phyloP scores from a whole-genome alignment of 179 eudicot species.

The Silene coronaria region DNA sequence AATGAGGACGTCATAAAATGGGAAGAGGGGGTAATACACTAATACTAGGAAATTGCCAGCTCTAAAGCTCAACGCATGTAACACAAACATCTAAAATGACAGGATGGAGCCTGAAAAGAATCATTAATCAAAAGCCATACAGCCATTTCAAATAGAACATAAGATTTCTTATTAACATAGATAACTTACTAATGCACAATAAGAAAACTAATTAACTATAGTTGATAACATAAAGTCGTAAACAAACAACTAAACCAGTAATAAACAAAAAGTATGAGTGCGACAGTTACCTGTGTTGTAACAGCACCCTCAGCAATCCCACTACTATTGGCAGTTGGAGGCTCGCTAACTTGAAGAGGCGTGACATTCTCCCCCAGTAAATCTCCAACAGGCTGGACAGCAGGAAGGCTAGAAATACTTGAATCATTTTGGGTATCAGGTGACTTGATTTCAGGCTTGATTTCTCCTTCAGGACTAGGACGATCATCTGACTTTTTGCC shows the following conservation, averaged over 20 bases:
- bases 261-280: not conserved
- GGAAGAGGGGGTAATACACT: no score
- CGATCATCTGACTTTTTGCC: slow-evolving; percentile 58
- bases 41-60: no score
- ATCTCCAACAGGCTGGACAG: slow-evolving; percentile 75
- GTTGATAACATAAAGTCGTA: not conserved
- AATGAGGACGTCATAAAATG: no score
- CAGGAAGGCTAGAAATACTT: slow-evolving; percentile 55
- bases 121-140: no score
- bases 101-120: no score
- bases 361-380: slow-evolving; percentile 69
- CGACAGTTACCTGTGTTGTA: slow-evolving; percentile 49
- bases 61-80: no score
- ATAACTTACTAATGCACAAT: no score
- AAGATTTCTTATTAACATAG: no score
- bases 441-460: slow-evolving; percentile 53
- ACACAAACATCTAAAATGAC: no score
- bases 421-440: slow-evolving; percentile 62
- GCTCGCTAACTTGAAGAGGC: slow-evolving; percentile 74
- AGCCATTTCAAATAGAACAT: no score
- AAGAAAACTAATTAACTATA: not conserved
- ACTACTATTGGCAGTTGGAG: slow-evolving; percentile 60
- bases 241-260: not conserved
- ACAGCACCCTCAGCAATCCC: slow-evolving; percentile 43
- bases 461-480: slow-evolving; percentile 51